Evolutionary conservation across 345 rosid species (phyloP).

Genomic region (Eucalyptus dawsonii): DNA sequence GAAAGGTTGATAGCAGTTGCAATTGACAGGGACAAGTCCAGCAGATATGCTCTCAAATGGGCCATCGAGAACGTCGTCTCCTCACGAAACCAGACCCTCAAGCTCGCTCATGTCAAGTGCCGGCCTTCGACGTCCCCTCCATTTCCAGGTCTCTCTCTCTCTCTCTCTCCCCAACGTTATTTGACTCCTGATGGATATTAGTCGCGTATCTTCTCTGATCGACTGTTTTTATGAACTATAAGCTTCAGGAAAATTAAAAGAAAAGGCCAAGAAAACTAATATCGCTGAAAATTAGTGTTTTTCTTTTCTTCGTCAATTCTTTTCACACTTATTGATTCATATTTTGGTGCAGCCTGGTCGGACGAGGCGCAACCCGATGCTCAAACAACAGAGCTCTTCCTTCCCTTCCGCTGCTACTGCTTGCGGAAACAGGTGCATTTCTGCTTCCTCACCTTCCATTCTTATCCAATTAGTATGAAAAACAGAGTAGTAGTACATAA

Average conservation of each 20-base stretch:
- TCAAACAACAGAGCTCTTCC: slow-evolving; percentile 17
- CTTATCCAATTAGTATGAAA: background rate
- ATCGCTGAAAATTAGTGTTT: background rate
- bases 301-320: background rate
- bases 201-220: background rate
- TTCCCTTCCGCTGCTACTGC: slow-evolving; percentile 51
- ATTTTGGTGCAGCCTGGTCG: background rate
- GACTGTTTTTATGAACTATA: background rate
- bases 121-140: background rate
- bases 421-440: slow-evolving; percentile 38
- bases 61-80: slow-evolving; percentile 29
- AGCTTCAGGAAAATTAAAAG: background rate
- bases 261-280: background rate
- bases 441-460: background rate
- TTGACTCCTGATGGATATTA: background rate
- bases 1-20: slow-evolving; percentile 30
- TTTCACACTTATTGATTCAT: background rate
- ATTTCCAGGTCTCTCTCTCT: background rate
- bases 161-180: background rate
- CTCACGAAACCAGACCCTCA: slow-evolving; percentile 11
- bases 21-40: slow-evolving; percentile 23
- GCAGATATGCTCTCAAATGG: slow-evolving; percentile 42
- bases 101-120: slow-evolving; percentile 52
- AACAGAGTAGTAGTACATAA: background rate
- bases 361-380: slow-evolving; percentile 4